Base-by-base conservation (phyloP, 1,284 basidiomycete species). In the Tilletia caries region DNA sequence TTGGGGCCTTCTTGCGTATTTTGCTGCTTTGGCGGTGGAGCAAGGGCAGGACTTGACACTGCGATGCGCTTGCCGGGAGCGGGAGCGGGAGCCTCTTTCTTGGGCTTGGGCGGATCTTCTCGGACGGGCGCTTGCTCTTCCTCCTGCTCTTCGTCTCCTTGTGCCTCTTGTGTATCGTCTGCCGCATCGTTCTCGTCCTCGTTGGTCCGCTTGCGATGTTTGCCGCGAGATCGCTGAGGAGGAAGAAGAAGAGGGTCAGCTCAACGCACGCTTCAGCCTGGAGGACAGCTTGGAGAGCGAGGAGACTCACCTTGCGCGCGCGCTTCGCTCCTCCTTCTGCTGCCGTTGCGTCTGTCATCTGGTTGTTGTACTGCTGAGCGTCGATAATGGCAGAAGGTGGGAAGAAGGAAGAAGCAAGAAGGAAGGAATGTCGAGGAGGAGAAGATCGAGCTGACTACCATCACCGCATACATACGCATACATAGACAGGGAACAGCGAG, bases 271-370 rank as follows among this genome's bases (percentile, higher is more conserved):
- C 20, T 50, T 18, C 48, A 50, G 20, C 8, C n/a, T n/a, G n/a
- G n/a, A n/a, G 18, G 18, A 25, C 48, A n/a, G 18, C 48, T 13
- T 20, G 20, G 2, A 1, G 48, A 50, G 48, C 8, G 48, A 8
- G 20, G 12, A 50, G 48, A 27, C 54, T 58, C 54, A 58, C 54
- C 54, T 58, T 58, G 54, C 54, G 54, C 23, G 54, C 18, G n/a
- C 20, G 5, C 54, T 58, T 58, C 20, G 25, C 54, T 27, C 25
- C 23, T 15, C 54, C 54, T 5, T 58, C 54, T 27, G 54, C 54
- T 8, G 54, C 54, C 23, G 54, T 29, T 8, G 8, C 23, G 54
- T 20, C 27, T 58, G 54, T 6, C 54, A 15, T 6, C n/a, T 23
- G n/a, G n/a, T n/a, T n/a, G n/a, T 50, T 20, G 23, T 50, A 25